Evolutionary conservation across 176 grass and related monocot genomes (phyloP).

Genomic region (Raddia guianensis): DNA sequence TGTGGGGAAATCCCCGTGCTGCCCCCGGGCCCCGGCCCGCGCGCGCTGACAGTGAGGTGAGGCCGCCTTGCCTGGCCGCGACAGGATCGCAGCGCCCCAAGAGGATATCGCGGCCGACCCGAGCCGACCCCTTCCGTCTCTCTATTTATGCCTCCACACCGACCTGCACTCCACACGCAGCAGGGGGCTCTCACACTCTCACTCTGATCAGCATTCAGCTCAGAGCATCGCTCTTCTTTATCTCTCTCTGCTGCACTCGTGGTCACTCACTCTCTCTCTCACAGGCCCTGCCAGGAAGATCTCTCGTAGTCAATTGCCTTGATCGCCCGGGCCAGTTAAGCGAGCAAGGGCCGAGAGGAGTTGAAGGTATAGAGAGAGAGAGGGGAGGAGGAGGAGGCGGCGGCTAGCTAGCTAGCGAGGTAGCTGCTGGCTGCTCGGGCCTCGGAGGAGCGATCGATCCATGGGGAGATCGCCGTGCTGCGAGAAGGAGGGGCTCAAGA

Average conservation of each 20-base stretch:
- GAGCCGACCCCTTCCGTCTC: not conserved
- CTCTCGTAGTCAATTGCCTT: slow-evolving; percentile 41
- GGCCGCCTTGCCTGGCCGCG: not conserved
- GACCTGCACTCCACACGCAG: slow-evolving; percentile 21
- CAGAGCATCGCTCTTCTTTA: not conserved
- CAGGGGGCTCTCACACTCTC: not conserved
- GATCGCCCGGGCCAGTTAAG: slow-evolving; percentile 28
- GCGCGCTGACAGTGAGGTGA: not conserved
- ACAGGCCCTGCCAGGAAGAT: slow-evolving; percentile 39
- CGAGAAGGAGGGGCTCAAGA: slow-evolving; percentile 91
- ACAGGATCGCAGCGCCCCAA: slow-evolving; percentile 37
- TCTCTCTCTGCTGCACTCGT: not conserved
- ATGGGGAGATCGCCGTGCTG: slow-evolving; percentile 98
- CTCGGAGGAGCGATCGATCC: slow-evolving; percentile 66
- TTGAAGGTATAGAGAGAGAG: not conserved
- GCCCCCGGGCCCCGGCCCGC: not conserved
- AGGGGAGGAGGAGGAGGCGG: not conserved
- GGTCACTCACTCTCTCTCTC: not conserved
- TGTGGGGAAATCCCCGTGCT: slow-evolving; percentile 20
- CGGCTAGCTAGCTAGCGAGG: too few species aligned
- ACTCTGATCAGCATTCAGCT: not conserved
- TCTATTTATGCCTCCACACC: slow-evolving; percentile 63
- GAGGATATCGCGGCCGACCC: slow-evolving; percentile 29
- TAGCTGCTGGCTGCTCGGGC: not conserved
- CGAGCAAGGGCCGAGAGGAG: not conserved